Base-by-base conservation (phyloP, 2,329 filamentous ascomycete genomes). In the Pyrenophora tritici-repentis region DNA sequence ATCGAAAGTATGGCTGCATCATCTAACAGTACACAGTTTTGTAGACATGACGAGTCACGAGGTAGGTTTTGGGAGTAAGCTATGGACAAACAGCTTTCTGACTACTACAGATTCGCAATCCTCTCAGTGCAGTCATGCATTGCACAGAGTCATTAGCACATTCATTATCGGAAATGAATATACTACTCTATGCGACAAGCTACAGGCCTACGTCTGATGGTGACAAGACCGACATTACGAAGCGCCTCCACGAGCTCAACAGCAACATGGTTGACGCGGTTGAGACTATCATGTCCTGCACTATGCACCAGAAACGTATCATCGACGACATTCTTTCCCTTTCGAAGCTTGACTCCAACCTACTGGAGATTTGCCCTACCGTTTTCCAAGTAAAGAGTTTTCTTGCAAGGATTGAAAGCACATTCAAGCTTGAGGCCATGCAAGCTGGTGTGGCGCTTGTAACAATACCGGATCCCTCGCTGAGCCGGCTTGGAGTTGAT, bases 251-350 rank as follows among this genome's bases (percentile, higher is more conserved):
- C 14, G 42, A 32, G 6, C 37, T 16, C 26, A 38, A 35, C 3
- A 24, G 26, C n/a, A 38, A 38, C 6, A 45, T 45, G 42, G 22
- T 56, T 7, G 65, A 66, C 8, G 45, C 57, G 18, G 61, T 58
- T 2, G 51, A 61, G 13, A 65, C 64, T 1, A 63, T 68, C 20
- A 43, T 63, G n/a, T 53, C 62, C 12, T 68, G 65, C 33, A 60
- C 65, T 6, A 55, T 61, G 13, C 65, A 68, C 18, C 65, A 68
- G 32, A 67, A 67, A 34, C 50, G 65, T 18, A 67, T 68, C 24
- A 55, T 64, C 10, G 64, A 67, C 32, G 62, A 61, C 17, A 46
- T 59, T 3, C 44, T 61, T 29, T 59, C 56, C 2, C 43, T 61
- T 5, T 55, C 51, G 2, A 61, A 61, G 38, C 47, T 61, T 6